phyloP scores from a whole-genome alignment of 202 grass and related monocot genomes.

The Setaria italica region DNA sequence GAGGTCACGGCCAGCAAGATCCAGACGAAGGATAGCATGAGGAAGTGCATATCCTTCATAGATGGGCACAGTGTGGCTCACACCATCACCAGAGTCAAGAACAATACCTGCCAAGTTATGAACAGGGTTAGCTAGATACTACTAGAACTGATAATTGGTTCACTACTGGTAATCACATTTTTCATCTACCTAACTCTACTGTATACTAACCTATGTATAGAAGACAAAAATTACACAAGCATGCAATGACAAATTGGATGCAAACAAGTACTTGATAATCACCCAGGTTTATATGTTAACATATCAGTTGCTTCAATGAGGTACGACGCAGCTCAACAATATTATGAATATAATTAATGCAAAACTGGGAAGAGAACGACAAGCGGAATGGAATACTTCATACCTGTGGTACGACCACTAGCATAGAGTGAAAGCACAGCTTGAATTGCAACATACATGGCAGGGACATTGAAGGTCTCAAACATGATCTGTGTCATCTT shows the following conservation, averaged over 20 bases:
- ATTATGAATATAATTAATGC: not conserved
- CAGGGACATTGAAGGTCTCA: conserved; percentile 53
- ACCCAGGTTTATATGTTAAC: not conserved
- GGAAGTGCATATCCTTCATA: conserved; percentile 55
- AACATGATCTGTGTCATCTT: conserved; percentile 66
- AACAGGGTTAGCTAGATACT: not conserved
- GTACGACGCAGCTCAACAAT: not conserved
- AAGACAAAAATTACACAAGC: not conserved
- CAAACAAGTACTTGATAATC: not conserved
- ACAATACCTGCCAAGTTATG: conserved; percentile 45
- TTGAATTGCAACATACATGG: conserved; percentile 62
- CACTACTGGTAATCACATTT: not conserved
- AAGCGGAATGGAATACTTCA: not conserved
- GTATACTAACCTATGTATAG: not conserved
- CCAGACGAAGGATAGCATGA: conserved; percentile 48
- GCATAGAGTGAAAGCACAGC: conserved; percentile 56
- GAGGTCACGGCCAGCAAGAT: conserved; percentile 52
- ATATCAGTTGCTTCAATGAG: not conserved
- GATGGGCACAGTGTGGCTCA: conserved; percentile 52
- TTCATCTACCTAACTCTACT: not conserved
- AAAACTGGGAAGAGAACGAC: not conserved
- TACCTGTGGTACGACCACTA: conserved; percentile 57
- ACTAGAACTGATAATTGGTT: not conserved
- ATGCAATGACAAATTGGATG: not conserved
- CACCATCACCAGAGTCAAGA: conserved; percentile 60